Conservation (phyloP, 169 alveolate genomes). For the Cyclospora cayetanensis region DNA sequence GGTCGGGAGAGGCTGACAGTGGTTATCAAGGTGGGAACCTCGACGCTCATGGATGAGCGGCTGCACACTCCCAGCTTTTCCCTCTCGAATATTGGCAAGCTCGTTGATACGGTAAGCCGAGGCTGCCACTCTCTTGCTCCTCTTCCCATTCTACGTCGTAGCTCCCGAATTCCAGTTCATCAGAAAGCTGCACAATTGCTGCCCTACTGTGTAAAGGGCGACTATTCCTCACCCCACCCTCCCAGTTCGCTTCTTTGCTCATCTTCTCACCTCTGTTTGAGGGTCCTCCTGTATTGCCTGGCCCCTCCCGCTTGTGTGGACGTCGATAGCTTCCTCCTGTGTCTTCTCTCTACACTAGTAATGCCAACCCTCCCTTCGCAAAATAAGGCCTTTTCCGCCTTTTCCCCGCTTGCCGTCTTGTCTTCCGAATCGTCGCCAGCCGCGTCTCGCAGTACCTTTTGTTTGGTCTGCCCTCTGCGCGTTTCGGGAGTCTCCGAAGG, state of each 20-base stretch:
- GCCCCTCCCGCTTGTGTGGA: background rate
- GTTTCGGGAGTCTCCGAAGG: too few relatives aligned
- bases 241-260: background rate
- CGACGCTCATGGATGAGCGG: conserved; percentile 72
- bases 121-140: conserved; percentile 4
- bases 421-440: too few relatives aligned
- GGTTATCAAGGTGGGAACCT: conserved; percentile 78
- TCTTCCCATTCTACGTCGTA: conserved; percentile 51
- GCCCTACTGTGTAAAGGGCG: background rate
- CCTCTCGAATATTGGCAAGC: conserved; percentile 73
- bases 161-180: background rate
- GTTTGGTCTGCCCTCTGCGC: too few relatives aligned
- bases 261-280: background rate
- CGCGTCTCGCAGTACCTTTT: too few relatives aligned
- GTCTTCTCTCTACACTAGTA: too few relatives aligned
- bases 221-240: background rate
- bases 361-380: too few relatives aligned
- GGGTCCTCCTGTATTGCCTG: background rate
- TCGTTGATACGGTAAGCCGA: conserved; percentile 73
- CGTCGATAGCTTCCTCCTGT: too few relatives aligned
- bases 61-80: conserved; percentile 37
- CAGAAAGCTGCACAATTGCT: background rate
- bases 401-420: too few relatives aligned
- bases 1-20: conserved; percentile 19
- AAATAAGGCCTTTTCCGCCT: too few relatives aligned